Base-by-base conservation (phyloP, 1,284 basidiomycete species). In the Prillingera fragicola region DNA sequence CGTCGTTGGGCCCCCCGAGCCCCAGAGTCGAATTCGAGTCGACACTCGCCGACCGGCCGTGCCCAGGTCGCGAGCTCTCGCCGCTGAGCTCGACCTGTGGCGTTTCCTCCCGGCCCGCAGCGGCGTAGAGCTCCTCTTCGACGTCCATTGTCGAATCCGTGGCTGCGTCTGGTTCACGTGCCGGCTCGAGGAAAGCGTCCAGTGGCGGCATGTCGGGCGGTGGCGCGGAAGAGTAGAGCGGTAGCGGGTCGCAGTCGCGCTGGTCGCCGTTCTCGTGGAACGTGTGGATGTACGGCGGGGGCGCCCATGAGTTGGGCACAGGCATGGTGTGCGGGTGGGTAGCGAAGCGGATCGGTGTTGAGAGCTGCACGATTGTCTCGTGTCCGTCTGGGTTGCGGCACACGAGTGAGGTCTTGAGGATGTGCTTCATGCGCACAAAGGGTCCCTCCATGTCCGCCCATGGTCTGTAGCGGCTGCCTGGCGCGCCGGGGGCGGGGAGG, bases 211-310 rank as follows among this genome's bases (percentile, higher is more conserved):
- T n/a, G n/a, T n/a, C n/a, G n/a, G n/a, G n/a, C n/a, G n/a, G n/a
- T n/a, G n/a, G n/a, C n/a, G n/a, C n/a, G n/a, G n/a, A n/a, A 39
- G 40, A 28, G 52, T 71, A 71, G 4, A 67, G 38, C 4, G 69
- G 69, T 6, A 70, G 46, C 8, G 65, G 55, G 38, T 69, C 69
- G 38, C 67, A 64, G 38, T 63, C 59, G 23, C 63, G 51, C 18
- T 48, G 25, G 25, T 63, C 60, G 13, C 70, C 68, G 37, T 69
- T 69, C 56, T 69, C 68, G 39, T 65, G 59, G 53, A 62, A 71
- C 13, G 70, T 50, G 43, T 65, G 61, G 26, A 60, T 53, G 45
- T 70, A 71, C 4, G 68, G 56, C 3, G 70, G 68, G 1, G 70
- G 59, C 7, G 23, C 28, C 15, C 33, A 14, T 3, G 25, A 22